phyloP scores from a whole-genome alignment of 2,329 filamentous ascomycete species.

The Aspergillus ibericus region DNA sequence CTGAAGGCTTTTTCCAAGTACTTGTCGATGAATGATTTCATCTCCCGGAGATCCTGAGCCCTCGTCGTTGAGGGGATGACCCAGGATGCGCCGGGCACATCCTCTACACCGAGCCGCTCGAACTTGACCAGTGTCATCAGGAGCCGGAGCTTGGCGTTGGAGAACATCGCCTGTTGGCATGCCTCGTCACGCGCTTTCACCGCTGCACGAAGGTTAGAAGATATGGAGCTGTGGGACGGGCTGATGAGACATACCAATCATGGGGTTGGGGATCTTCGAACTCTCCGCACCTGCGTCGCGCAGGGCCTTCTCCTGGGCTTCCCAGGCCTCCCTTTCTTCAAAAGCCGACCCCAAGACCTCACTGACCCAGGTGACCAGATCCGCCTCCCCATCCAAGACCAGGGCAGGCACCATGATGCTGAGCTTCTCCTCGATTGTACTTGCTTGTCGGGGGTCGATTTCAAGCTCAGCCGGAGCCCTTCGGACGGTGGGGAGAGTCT shows the following conservation, averaged over 20 bases:
- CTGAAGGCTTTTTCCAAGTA: slow-evolving; percentile 75
- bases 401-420: slow-evolving; percentile 77
- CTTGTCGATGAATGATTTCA: slow-evolving; percentile 70
- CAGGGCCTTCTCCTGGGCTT: slow-evolving; percentile 66
- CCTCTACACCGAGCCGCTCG: slow-evolving; percentile 63
- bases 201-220: slow-evolving; percentile 40
- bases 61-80: slow-evolving; percentile 67
- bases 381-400: slow-evolving; percentile 73
- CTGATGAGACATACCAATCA: slow-evolving; percentile 48
- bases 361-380: slow-evolving; percentile 81
- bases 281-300: slow-evolving; percentile 41
- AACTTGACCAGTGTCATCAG: slow-evolving; percentile 77
- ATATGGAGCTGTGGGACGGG: too few species aligned
- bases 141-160: slow-evolving; percentile 82
- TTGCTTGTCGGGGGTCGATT: slow-evolving; percentile 70
- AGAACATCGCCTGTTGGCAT: slow-evolving; percentile 75
- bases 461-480: slow-evolving; percentile 78
- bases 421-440: slow-evolving; percentile 66
- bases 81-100: slow-evolving; percentile 77
- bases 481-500: slow-evolving; percentile 64
- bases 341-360: slow-evolving; percentile 66
- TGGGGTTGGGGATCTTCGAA: slow-evolving; percentile 25
- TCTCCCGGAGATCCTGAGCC: slow-evolving; percentile 66
- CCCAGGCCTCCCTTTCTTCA: slow-evolving; percentile 74
- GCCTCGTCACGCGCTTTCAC: slow-evolving; percentile 66